A percentile compares a stretch with the other conserved stretches of the same genome.
phyloP scores from a whole-genome alignment of 2,329 filamentous ascomycete species.

The Neonectria neomacrospora region DNA sequence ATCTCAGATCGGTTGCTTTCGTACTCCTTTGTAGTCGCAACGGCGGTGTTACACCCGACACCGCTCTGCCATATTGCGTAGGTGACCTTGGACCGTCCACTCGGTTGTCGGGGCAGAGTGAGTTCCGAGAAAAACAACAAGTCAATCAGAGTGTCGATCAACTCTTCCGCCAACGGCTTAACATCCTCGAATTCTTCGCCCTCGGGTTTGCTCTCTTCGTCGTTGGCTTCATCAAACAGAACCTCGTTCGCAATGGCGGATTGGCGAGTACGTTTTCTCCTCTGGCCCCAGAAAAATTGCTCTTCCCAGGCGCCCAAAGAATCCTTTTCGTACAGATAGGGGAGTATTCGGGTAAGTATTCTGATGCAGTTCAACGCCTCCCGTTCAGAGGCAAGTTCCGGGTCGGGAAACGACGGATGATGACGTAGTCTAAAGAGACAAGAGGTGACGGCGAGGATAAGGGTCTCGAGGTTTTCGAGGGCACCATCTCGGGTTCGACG shows the following conservation, averaged over 20 bases:
- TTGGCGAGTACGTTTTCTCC: conserved; percentile 77
- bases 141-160: conserved; percentile 90
- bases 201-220: conserved; percentile 58
- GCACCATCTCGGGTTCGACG: conserved; percentile 87
- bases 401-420: conserved; percentile 90
- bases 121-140: conserved; percentile 92
- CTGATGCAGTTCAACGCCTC: conserved; percentile 97
- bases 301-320: conserved; percentile 87
- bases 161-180: conserved; percentile 89
- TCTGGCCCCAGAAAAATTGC: conserved; percentile 87
- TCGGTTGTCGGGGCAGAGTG: conserved; percentile 79
- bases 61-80: conserved; percentile 99
- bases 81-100: conserved; percentile 81
- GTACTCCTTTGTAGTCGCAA: conserved; percentile 88
- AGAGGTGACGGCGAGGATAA: conserved; percentile 85
- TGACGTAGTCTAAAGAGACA: conserved; percentile 85
- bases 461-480: conserved; percentile 88
- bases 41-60: conserved; percentile 91
- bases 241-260: conserved; percentile 77
- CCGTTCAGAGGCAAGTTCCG: conserved; percentile 82
- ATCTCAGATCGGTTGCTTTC: conserved; percentile 95
- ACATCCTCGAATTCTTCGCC: conserved; percentile 79
- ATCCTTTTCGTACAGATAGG: conserved; percentile 92
- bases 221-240: conserved; percentile 81
- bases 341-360: conserved; percentile 87